Evolutionary conservation across 2,329 filamentous ascomycete genomes (phyloP), one percentile per base, ranked within the genome.

Genomic region (Clarireedia hainanense): DNA sequence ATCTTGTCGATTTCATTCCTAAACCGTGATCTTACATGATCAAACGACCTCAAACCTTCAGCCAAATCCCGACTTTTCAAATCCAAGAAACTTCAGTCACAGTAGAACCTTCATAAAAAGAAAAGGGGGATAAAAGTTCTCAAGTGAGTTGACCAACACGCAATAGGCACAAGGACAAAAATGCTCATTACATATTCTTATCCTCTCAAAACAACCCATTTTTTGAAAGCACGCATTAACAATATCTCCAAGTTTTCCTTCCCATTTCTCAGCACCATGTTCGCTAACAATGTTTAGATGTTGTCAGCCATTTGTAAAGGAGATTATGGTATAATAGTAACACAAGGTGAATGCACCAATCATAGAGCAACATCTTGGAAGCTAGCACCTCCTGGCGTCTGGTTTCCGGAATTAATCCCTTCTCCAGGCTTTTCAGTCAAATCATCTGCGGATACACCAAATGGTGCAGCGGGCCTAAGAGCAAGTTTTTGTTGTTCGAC

Each of bases 281-380:
- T 20, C 15, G 34, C 23, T 27, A 12, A n/a, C 47, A 46, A 43
- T 40, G 36, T 23, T 10, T 51, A n/a, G 12, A 17, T 30, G 39
- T 37, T 50, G 20, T 34, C 17, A 36, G 47, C 27, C n/a, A 40
- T 14, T 15, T 15, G 26, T 50, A 57, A 42, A 36, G 51, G 39
- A 37, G 47, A 50, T 46, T 50, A 43, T 48, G 30, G 24, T 55
- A 50, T 55, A 49, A 45, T 39, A 55, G 56, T 39, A 42, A 45
- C 7, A 53, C 20, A 45, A 30, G 34, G 46, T 27, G 15, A 50
- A 48, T 36, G 43, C 43, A 4, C 42, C 47, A 24, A 57, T 61
- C 73, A 85, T 63, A 85, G 70, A 58, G 79, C 80, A 47, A 85
- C 81, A 62, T 85, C 80, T 63, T 85, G 81, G 68, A 85, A 85